Base-by-base conservation (phyloP, 352 stramenopile species). In the Pythium grandisporangium region DNA sequence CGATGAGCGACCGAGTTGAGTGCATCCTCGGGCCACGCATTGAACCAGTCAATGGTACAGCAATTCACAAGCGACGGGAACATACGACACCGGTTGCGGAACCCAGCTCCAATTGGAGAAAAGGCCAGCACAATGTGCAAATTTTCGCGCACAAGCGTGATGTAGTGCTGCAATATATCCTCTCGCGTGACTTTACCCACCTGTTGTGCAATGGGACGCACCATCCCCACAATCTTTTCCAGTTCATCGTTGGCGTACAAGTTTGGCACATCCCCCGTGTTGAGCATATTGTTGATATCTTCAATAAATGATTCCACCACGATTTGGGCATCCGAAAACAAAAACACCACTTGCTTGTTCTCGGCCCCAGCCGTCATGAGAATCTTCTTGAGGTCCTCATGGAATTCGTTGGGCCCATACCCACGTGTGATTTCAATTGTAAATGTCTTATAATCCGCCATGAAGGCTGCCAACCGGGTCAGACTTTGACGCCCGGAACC, bases 11-110 rank as follows among this genome's bases (percentile, higher is more conserved):
- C 92, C 3, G 79, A 95, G 51, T 84, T 80, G 3, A 98, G 66
- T 7, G 93, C 93, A 38, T 98, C 92, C 47, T 96, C 81, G 0
- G 93, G 93, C 93, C 93, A 98, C 17, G 92, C 80, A 41, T 95
- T 95, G 63, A 97, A 98, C 93, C 93, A 98, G 48, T 98, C 92
- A 54, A 98, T 98, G 32, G 83, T 95, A 41, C 86, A 96, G 63
- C 84, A 97, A 46, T 97, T 97, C 5, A 96, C 87, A 3, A 97
- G 66, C 35, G 87, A 96, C 35, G 89, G 92, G 41, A 97, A 97
- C 82, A 95, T 96, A 11, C 87, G 81, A 45, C 88, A 97, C 0
- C 91, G 83, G 26, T 91, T 96, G 2, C 90, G 74, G 45, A 97
- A 97, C n/a, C 78, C 73, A 1, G 70, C 70, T 10, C 91, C 91